Evolutionary conservation across 2,329 filamentous ascomycete genomes (phyloP), one percentile per base, ranked within the genome.

Genomic region (Elsinoe batatas): DNA sequence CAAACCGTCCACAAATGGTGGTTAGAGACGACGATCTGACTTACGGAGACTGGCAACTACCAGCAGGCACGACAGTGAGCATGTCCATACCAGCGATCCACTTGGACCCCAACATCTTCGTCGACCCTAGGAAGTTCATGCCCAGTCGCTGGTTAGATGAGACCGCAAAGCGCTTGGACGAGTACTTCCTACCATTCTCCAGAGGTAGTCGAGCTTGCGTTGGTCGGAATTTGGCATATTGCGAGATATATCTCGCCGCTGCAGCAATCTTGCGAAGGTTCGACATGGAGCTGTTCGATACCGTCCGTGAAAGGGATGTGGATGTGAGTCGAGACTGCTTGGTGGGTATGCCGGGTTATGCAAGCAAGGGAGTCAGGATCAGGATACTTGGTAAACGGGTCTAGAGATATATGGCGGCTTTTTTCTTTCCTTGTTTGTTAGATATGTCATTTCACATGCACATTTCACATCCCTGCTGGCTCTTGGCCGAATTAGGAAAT

Each of bases 141-240:
- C 71, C 71, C 0, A 59, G 62, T 12, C 65, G 71, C 15, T 74
- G 71, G 71, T 47, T 62, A 4, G 44, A 46, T 12, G 38, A 56
- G 38, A 38, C 53, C 11, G 40, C 30, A 2, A 49, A 49, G 12
- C 18, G 46, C 13, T 54, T 68, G 33, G 64, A 67, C 6, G 61
- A 64, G 18, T 66, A 63, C 58, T 64, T 68, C 11, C 62, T 67
- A 3, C 62, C 66, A 5, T 72, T 71, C 57, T 67, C 66, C 2
- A 66, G 65, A 8, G 69, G 69, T 3, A 61, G 67, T 12, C 62
- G 69, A 32, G 42, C 43, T 30, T 60, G 68, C 64, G 62, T 70
- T 61, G 60, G 61, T 61, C 30, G 65, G 63, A 30, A 68, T 63
- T 50, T 71, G 7, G 68, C 68, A 3, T 67, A 67, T 62, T 63